A percentile compares a stretch with the other conserved stretches of the same genome.
phyloP scores from a whole-genome alignment of 148 eudicot genomes.

The Arctostaphylos glauca region DNA sequence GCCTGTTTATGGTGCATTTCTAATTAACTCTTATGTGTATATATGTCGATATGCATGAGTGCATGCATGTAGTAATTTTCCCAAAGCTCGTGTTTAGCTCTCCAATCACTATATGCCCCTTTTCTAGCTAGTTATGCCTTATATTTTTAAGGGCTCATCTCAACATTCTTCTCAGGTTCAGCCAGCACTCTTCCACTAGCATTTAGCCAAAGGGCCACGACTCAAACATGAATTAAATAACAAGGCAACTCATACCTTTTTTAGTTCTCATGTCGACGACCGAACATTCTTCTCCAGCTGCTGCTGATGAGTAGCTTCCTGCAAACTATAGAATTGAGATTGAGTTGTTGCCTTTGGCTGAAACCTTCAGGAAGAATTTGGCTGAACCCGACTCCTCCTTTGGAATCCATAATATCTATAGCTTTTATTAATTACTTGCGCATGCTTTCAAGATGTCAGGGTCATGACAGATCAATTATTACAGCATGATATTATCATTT shows the following conservation, averaged over 20 bases:
- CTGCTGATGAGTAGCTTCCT: not conserved
- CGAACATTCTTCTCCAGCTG: not conserved
- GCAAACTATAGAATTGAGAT: not conserved
- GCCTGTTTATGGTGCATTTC: conserved; percentile 57
- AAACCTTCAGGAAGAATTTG: too few species aligned
- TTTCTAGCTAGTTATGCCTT: not conserved
- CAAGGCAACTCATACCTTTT: not conserved
- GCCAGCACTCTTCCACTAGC: too few species aligned
- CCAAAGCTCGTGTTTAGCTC: not conserved
- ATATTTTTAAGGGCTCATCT: not conserved
- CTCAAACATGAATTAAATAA: not conserved
- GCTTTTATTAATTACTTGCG: not conserved
- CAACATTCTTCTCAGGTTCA: too few species aligned
- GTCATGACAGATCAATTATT: not conserved
- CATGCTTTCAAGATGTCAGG: not conserved
- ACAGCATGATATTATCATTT: not conserved
- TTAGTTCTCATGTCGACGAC: not conserved
- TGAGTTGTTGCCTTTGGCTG: not conserved
- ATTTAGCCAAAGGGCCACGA: not conserved
- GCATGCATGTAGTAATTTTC: not conserved
- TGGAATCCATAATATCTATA: not conserved
- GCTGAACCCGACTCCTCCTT: not conserved
- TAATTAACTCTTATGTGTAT: not conserved
- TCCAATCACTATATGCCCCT: not conserved
- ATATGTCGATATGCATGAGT: not conserved